Base-by-base conservation (phyloP, 202 grass and related monocot species). In the Carex arenaria region DNA sequence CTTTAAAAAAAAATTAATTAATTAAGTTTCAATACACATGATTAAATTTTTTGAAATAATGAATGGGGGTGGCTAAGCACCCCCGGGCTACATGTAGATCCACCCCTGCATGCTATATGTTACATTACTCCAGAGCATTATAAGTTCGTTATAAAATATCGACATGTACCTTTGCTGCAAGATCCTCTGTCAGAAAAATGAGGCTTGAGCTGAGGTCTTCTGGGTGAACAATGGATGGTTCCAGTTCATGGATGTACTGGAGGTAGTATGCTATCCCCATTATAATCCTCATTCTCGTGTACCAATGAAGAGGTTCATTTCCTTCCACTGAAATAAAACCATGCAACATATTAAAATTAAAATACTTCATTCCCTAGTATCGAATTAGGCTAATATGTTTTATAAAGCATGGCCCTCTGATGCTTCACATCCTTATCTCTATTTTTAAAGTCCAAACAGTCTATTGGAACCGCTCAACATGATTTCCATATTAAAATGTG, bases 231-330 rank as follows among this genome's bases (percentile, higher is more conserved):
- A 96, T 69, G 78, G 85, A 89, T 83, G 96, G 96, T 30, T 89
- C 90, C 19, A 99, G 87, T 83, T 90, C 93, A 89, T 99, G 93
- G 89, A 96, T 92, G 82, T 96, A 89, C 67, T 96, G 96, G 51
- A 92, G 90, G 80, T 91, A 96, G 78, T 99, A 99, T 49, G 91
- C 89, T 78, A 90, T 84, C 75, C 96, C 96, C 93, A 99, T 99
- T 84, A 99, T 90, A 72, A 96, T 64, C 86, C 96, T 99, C 96
- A 96, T 89, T 85, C 96, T 96, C 67, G 85, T 88, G 87, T 64
- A 85, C 96, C 93, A 99, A 85, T 99, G 89, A 63, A 99, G 88
- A 82, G 74, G 88, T 85, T 99, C 96, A 76, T 92, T 92, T 90
- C 92, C 91, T 77, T 99, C 91, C 63, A 89, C 96, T 99, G 87